Conservation (phyloP, 1,284 basidiomycete genomes). For the Heterobasidion irregulare region DNA sequence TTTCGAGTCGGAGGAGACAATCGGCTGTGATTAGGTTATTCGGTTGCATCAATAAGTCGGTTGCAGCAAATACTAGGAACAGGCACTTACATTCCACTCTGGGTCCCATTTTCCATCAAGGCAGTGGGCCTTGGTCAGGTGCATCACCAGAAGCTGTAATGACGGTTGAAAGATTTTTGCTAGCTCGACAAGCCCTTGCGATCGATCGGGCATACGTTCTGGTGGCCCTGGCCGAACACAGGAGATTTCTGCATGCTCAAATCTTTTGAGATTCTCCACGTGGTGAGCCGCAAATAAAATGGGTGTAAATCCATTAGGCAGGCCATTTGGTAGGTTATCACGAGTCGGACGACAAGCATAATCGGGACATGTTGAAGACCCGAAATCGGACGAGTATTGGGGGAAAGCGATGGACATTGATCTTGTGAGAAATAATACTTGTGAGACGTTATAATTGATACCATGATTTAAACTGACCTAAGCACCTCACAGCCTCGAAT, state of each 20-base stretch:
- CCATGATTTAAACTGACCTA: not conserved
- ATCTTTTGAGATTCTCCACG: not conserved
- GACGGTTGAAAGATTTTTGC: not conserved
- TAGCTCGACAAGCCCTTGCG: not conserved
- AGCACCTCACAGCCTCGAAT: not conserved
- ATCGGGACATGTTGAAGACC: not conserved
- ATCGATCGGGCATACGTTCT: not conserved
- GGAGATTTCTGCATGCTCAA: not conserved
- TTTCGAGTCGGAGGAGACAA: not conserved
- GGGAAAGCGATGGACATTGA: not conserved
- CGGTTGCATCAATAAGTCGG: not conserved
- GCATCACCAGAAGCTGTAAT: not conserved
- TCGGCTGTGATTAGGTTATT: too few species aligned
- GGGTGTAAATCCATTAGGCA: not conserved
- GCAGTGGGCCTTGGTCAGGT: not conserved
- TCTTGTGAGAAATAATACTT: not conserved
- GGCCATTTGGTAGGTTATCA: not conserved
- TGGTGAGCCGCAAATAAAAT: not conserved
- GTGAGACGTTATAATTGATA: not conserved
- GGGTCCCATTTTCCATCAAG: not conserved
- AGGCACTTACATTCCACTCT: not conserved
- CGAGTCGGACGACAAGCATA: not conserved
- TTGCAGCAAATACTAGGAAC: not conserved
- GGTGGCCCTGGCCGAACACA: not conserved
- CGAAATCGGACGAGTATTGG: not conserved